Evolutionary conservation across 2,329 filamentous ascomycete genomes (phyloP).

Genomic region (Ilyonectria destructans): DNA sequence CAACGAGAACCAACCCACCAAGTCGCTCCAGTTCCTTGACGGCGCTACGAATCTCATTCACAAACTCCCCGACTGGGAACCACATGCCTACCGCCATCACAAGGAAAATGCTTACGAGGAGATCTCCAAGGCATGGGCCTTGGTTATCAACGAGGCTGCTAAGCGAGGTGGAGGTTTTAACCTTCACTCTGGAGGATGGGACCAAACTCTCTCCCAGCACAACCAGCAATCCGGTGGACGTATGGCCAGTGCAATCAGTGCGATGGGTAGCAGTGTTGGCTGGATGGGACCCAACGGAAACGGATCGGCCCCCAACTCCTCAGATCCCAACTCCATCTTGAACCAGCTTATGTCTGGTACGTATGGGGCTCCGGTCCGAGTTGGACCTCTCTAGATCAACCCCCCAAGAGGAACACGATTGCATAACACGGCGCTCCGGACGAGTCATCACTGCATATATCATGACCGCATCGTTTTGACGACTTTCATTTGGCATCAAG

Average conservation of each 20-base stretch:
- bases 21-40: slow-evolving; percentile 90
- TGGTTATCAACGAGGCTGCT: slow-evolving; percentile 91
- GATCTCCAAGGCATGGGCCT: slow-evolving; percentile 92
- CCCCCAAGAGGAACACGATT: slow-evolving; percentile 38
- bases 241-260: slow-evolving; percentile 84
- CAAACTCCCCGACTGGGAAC: slow-evolving; percentile 91
- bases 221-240: slow-evolving; percentile 89
- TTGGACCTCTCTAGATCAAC: slow-evolving; percentile 71
- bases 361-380: slow-evolving; percentile 73
- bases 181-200: slow-evolving; percentile 92
- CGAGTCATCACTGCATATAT: slow-evolving; percentile 49
- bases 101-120: slow-evolving; percentile 98
- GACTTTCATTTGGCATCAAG: slow-evolving; percentile 54
- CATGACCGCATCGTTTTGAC: slow-evolving; percentile 54
- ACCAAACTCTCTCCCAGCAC: slow-evolving; percentile 88
- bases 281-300: slow-evolving; percentile 76
- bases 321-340: slow-evolving; percentile 71
- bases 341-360: slow-evolving; percentile 75
- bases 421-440: slow-evolving; percentile 48
- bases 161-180: slow-evolving; percentile 94
- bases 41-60: slow-evolving; percentile 93
- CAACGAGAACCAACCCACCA: slow-evolving; percentile 86
- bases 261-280: slow-evolving; percentile 81
- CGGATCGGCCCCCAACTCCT: slow-evolving; percentile 40
- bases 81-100: slow-evolving; percentile 88